Conservation (phyloP, 305 asterid species). For the Fraxinus ornus region DNA sequence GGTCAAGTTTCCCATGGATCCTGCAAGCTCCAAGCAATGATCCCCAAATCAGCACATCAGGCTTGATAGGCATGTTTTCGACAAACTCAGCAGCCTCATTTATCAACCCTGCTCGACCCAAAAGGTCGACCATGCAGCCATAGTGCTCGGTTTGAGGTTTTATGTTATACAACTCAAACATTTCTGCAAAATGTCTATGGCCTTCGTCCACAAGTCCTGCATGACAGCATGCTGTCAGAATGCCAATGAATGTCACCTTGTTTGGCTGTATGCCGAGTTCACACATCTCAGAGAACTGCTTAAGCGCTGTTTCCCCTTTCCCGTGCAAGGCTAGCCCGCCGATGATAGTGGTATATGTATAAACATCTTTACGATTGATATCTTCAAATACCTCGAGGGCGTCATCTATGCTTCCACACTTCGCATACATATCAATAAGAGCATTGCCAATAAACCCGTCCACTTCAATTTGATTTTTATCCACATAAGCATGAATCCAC, state of each 20-base stretch:
- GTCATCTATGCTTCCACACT: slow-evolving; percentile 36
- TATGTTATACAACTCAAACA: slow-evolving; percentile 29
- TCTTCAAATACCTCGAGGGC: slow-evolving; percentile 27
- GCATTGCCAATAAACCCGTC: slow-evolving; percentile 38
- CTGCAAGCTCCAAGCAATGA: slow-evolving; percentile 42
- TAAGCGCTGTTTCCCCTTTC: slow-evolving; percentile 32
- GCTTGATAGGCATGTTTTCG: slow-evolving; percentile 33
- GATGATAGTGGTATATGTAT: slow-evolving; percentile 34
- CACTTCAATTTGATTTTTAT: slow-evolving; percentile 20
- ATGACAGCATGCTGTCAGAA: slow-evolving; percentile 40
- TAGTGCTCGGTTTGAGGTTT: slow-evolving; percentile 40
- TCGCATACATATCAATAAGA: slow-evolving; percentile 45
- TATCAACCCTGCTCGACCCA: slow-evolving; percentile 37
- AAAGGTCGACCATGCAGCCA: slow-evolving; percentile 48
- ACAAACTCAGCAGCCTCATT: slow-evolving; percentile 31
- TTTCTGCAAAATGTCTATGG: slow-evolving; percentile 27
- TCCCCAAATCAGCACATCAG: slow-evolving; percentile 39
- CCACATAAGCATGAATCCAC: slow-evolving; percentile 41
- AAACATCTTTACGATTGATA: slow-evolving; percentile 33
- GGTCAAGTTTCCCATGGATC: slow-evolving; percentile 31
- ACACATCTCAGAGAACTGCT: slow-evolving; percentile 33
- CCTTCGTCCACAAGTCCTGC: slow-evolving; percentile 37
- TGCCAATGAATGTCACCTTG: slow-evolving; percentile 38
- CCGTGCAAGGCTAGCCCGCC: slow-evolving; percentile 44
- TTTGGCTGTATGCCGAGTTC: slow-evolving; percentile 35